phyloP scores from a whole-genome alignment of 2,329 filamentous ascomycete species.

The Bipolaris bicolor region DNA sequence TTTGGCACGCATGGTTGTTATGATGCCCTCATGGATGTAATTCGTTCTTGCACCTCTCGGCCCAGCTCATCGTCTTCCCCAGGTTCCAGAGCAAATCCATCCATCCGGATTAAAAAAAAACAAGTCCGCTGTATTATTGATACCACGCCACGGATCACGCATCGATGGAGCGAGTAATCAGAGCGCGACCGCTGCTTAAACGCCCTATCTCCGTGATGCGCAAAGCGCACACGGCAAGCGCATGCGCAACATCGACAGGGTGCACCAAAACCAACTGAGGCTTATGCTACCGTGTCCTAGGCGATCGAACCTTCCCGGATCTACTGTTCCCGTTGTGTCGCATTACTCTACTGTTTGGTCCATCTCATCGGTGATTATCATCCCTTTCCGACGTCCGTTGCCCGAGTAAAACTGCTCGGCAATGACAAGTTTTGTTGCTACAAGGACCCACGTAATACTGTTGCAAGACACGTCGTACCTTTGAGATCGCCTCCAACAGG shows the following conservation, averaged over 20 bases:
- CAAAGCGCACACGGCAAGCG: too few relatives aligned
- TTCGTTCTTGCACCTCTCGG: not conserved
- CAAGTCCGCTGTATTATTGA: not conserved
- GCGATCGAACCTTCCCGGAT: constrained; percentile 18
- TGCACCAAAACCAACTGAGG: not conserved
- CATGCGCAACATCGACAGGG: constrained; percentile 7
- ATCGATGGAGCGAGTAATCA: constrained; percentile 8
- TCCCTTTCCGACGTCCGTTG: constrained; percentile 21
- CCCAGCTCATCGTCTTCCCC: not conserved
- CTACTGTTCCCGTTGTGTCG: constrained; percentile 20
- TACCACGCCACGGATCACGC: constrained; percentile 9
- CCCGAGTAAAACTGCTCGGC: constrained; percentile 8
- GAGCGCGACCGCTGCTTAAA: constrained; percentile 17
- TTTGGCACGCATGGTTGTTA: not conserved
- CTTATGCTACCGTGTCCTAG: constrained; percentile 3
- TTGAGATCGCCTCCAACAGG: constrained; percentile 20
- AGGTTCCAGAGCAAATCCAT: not conserved
- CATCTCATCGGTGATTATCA: constrained; percentile 21
- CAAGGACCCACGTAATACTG: constrained; percentile 22
- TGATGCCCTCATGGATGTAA: not conserved
- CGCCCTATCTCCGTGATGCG: constrained; percentile 24
- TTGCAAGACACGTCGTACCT: constrained; percentile 14
- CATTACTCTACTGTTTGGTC: constrained; percentile 14
- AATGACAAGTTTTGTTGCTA: constrained; percentile 23
- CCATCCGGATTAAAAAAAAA: not conserved